These are phyloP conservation scores for Pachysandra terminalis DNA, from an alignment of 164 flowering plant genomes.

Conservation along the genomic window DNA sequence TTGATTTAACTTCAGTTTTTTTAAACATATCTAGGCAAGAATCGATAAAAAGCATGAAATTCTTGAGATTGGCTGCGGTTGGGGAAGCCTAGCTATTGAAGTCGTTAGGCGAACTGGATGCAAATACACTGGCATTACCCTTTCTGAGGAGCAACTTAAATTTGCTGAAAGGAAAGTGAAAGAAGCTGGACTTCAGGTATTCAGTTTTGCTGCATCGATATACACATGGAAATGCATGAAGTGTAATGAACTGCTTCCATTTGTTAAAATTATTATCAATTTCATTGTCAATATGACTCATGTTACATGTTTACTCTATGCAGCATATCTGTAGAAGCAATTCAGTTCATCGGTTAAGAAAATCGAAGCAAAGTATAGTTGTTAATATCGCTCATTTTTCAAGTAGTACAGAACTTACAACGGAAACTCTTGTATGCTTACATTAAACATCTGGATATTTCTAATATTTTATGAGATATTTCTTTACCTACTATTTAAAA, in stretches of 20 bases:
- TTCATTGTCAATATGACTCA: background rate
- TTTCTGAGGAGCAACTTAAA: constrained; percentile 74
- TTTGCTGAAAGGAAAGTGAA: constrained; percentile 70
- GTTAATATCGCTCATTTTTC: too few species aligned
- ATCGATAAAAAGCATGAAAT: constrained; percentile 57
- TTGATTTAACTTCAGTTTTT: background rate
- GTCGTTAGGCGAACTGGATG: constrained; percentile 85
- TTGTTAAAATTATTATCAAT: background rate
- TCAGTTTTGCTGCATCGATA: background rate
- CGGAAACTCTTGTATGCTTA: too few species aligned
- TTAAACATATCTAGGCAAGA: constrained; percentile 45
- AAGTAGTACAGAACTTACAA: too few species aligned
- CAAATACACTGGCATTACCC: constrained; percentile 90
- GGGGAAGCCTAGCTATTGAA: constrained; percentile 94
- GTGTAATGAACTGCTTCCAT: background rate
- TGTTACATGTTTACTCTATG: background rate
- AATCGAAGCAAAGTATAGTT: too few species aligned
- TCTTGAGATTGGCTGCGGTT: constrained; percentile 92
- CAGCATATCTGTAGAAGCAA: background rate
- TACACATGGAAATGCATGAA: background rate
- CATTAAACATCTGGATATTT: too few species aligned
- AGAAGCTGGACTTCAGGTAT: constrained; percentile 84
- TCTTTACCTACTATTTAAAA: too few species aligned
- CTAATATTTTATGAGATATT: too few species aligned
- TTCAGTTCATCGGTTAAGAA: too few species aligned